Evolutionary conservation across 2,329 filamentous ascomycete genomes (phyloP).

Genomic region (Fusarium liriodendri): DNA sequence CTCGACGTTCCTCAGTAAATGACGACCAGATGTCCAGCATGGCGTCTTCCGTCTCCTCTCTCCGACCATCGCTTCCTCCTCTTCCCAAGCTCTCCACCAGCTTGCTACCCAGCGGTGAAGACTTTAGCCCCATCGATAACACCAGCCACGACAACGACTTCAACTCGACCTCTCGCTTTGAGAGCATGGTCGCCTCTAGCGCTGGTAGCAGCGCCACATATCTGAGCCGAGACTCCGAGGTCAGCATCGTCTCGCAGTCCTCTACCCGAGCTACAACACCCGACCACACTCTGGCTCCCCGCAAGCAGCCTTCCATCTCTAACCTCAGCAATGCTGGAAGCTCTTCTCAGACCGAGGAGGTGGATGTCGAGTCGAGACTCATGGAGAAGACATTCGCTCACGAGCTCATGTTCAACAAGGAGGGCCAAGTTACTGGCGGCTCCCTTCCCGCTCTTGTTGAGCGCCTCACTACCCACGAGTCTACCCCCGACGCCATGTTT

Average conservation of each 20-base stretch:
- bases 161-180: slow-evolving; percentile 66
- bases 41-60: slow-evolving; percentile 60
- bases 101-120: slow-evolving; percentile 56
- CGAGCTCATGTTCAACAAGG: slow-evolving; percentile 92
- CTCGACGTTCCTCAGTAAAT: slow-evolving; percentile 56
- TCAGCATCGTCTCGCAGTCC: slow-evolving; percentile 81
- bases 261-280: slow-evolving; percentile 92
- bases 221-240: slow-evolving; percentile 82
- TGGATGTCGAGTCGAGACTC: slow-evolving; percentile 83
- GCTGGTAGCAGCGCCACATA: slow-evolving; percentile 84
- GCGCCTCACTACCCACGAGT: slow-evolving; percentile 90
- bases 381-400: slow-evolving; percentile 93
- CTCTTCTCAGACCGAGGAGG: slow-evolving; percentile 76
- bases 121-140: slow-evolving; percentile 61
- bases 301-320: slow-evolving; percentile 71
- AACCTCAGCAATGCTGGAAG: slow-evolving; percentile 76
- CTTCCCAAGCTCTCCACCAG: slow-evolving; percentile 69
- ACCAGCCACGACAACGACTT: slow-evolving; percentile 62
- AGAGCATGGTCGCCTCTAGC: slow-evolving; percentile 80
- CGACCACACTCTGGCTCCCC: slow-evolving; percentile 68
- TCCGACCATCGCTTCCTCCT: slow-evolving; percentile 63
- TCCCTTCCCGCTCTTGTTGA: slow-evolving; percentile 93
- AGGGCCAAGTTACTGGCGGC: slow-evolving; percentile 93
- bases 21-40: slow-evolving; percentile 57
- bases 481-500: slow-evolving; percentile 90